These are phyloP conservation scores for Vigna mungo DNA, from an alignment of 306 rosid genomes.

Conservation along the genomic window DNA sequence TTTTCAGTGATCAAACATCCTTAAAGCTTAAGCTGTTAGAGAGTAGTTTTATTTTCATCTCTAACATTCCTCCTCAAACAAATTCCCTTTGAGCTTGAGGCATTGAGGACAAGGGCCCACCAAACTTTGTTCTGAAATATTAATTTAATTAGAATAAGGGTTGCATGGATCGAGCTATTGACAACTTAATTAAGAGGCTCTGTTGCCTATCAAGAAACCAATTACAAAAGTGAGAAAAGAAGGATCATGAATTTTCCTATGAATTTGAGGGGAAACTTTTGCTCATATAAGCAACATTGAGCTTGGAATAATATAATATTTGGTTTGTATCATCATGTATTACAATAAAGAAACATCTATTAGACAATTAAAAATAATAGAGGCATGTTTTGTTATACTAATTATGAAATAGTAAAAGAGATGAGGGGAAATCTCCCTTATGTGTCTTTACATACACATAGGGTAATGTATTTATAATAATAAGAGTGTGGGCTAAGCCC, in stretches of 20 bases:
- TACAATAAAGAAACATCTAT: neutral
- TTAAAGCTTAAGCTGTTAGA: constrained; percentile 31
- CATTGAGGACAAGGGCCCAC: neutral
- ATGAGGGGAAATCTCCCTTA: no score
- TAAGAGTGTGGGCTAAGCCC: no score
- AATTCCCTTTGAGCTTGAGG: constrained; percentile 15
- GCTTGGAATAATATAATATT: constrained; percentile 5
- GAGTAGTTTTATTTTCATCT: constrained; percentile 27
- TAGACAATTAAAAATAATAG: no score
- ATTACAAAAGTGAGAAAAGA: constrained; percentile 13
- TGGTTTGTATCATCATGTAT: neutral
- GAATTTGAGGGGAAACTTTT: constrained; percentile 17
- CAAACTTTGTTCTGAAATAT: constrained; percentile 21
- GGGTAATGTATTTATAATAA: no score
- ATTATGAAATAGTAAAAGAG: no score
- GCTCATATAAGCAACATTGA: constrained; percentile 24
- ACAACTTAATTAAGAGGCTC: neutral
- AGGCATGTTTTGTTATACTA: no score
- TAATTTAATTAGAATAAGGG: constrained; percentile 10
- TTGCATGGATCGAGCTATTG: constrained; percentile 14
- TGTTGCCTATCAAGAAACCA: constrained; percentile 19
- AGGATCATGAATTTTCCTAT: constrained; percentile 24
- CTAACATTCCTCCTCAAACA: neutral
- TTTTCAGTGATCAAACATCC: constrained; percentile 26
- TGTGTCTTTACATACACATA: no score